Conservation (phyloP, 2,329 filamentous ascomycete genomes). For the Fusarium sp. region DNA sequence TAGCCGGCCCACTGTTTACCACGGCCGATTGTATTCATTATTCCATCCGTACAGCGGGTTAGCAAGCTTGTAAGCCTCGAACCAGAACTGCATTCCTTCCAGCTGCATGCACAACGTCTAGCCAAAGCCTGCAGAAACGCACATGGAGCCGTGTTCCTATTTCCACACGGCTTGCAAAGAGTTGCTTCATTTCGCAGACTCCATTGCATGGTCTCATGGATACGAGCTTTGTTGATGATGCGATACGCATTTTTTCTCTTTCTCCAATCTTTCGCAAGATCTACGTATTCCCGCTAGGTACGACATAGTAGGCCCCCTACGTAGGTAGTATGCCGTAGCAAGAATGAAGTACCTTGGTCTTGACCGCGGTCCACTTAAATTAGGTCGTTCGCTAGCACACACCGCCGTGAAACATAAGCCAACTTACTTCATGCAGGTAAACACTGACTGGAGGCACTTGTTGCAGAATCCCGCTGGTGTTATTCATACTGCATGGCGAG, state of each 20-base stretch:
- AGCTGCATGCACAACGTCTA: constrained; percentile 23
- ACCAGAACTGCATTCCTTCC: constrained; percentile 21
- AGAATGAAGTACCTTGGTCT: constrained; percentile 11
- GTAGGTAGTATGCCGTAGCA: no score
- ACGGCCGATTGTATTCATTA: constrained; percentile 6
- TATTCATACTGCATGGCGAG: constrained; percentile 7
- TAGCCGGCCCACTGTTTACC: not conserved
- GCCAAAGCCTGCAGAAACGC: constrained; percentile 30
- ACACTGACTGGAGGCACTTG: constrained; percentile 7
- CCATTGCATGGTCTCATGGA: not conserved
- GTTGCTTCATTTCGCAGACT: not conserved
- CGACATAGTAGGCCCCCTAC: no score
- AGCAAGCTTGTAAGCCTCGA: constrained; percentile 21
- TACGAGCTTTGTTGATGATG: constrained; percentile 4
- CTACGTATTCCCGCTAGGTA: constrained; percentile 4
- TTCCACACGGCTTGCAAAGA: constrained; percentile 9
- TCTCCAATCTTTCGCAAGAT: constrained; percentile 4
- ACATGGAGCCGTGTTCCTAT: constrained; percentile 27
- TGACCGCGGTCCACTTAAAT: constrained; percentile 22
- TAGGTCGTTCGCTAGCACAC: constrained; percentile 23
- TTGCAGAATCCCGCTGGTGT: not conserved
- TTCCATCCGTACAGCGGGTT: constrained; percentile 8
- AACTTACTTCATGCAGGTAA: constrained; percentile 16
- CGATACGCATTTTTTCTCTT: not conserved
- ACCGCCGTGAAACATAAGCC: constrained; percentile 29